These are phyloP conservation scores for Geosiphon pyriformis DNA, from an alignment of 192 early-diverging fungal species.

Conservation along the genomic window DNA sequence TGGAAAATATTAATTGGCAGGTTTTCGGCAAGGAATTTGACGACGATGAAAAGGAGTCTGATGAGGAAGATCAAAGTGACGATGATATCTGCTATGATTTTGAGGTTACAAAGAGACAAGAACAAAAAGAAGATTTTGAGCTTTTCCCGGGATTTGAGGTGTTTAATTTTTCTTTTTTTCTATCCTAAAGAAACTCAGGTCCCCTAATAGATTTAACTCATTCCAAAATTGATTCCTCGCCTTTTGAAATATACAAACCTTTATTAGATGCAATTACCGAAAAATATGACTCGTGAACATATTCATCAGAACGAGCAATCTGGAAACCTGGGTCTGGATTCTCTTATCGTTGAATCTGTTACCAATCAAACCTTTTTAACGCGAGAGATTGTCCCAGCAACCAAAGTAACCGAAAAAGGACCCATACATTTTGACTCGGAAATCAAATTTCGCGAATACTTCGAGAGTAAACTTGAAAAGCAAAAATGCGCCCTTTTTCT, in stretches of 20 bases:
- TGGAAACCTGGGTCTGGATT: too few species aligned
- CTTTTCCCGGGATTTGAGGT: constrained; percentile 5
- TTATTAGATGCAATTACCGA: too few species aligned
- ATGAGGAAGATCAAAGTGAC: neutral
- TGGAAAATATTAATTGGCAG: constrained; percentile 14
- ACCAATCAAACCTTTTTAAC: constrained; percentile 16
- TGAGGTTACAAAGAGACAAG: constrained; percentile 14
- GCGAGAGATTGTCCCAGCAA: neutral
- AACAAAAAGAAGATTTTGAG: constrained; percentile 19
- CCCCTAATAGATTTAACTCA: too few species aligned
- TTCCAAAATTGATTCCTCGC: too few species aligned
- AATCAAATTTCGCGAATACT: constrained; percentile 1
- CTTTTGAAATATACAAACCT: too few species aligned
- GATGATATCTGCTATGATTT: constrained; percentile 3
- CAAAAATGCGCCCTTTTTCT: constrained; percentile 12
- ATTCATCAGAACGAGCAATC: too few species aligned
- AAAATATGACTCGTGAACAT: too few species aligned
- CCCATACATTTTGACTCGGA: neutral
- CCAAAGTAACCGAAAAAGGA: neutral
- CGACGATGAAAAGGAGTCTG: neutral
- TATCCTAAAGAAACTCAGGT: too few species aligned
- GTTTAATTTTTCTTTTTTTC: neutral
- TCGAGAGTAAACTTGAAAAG: constrained; percentile 3
- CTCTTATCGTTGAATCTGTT: constrained; percentile 16
- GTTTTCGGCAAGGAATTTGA: neutral